Percentiles rank a stretch among this genome's conserved stretches.
These are phyloP conservation scores for Peronospora farinosa DNA, from an alignment of 352 stramenopile species.

Conservation along the genomic window DNA sequence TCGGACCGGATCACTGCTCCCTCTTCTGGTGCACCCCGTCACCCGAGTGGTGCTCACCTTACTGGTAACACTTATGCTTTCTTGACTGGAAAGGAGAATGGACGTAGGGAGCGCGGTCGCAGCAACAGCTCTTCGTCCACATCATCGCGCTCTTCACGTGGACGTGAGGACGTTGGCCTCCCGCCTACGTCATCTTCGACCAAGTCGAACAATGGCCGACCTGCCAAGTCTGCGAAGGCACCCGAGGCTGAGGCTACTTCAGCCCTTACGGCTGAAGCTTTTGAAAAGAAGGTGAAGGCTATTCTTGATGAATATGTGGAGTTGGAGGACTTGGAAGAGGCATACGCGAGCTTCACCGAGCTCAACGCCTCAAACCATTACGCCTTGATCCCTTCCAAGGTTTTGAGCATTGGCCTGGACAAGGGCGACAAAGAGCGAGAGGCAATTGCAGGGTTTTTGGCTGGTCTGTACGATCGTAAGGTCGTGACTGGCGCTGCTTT, in stretches of 20 bases:
- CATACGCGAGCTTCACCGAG: conserved; percentile 42
- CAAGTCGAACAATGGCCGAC: conserved; percentile 19
- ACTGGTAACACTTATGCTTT: conserved; percentile 43
- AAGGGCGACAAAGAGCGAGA: conserved; percentile 60
- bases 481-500: conserved; percentile 42
- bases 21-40: conserved; percentile 27
- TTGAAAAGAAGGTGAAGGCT: conserved; percentile 83
- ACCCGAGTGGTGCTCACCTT: conserved; percentile 27
- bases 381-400: conserved; percentile 40
- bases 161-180: conserved; percentile 18
- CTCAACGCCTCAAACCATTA: conserved; percentile 50
- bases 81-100: conserved; percentile 23
- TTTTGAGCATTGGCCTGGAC: conserved; percentile 62
- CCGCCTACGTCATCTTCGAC: conserved; percentile 35
- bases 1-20: conserved; percentile 39
- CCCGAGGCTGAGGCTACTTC: conserved; percentile 13
- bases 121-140: conserved; percentile 51
- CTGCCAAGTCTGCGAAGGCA: conserved; percentile 16
- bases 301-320: conserved; percentile 84
- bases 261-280: conserved; percentile 40
- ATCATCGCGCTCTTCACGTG: conserved; percentile 22
- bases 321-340: conserved; percentile 81
- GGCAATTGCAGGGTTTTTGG: conserved; percentile 47
- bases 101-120: conserved; percentile 43
- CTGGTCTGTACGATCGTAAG: conserved; percentile 42